Evolutionary conservation across 2,329 filamentous ascomycete genomes (phyloP).

Genomic region (Trematosphaeria pertusa): DNA sequence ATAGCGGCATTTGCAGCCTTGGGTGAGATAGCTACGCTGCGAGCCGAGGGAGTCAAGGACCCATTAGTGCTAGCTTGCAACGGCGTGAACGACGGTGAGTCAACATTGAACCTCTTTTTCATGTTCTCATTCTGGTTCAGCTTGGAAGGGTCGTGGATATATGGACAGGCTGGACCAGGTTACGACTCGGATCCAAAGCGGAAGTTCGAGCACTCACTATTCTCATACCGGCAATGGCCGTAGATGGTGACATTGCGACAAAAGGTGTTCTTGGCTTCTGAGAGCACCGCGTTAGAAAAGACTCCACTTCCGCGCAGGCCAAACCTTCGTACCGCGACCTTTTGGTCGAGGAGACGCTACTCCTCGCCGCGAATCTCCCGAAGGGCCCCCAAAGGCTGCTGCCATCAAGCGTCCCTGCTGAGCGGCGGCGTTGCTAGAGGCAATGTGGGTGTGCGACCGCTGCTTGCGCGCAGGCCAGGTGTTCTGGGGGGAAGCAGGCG

Average conservation of each 20-base stretch:
- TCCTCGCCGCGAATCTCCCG: slow-evolving; percentile 50
- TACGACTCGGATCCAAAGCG: slow-evolving; percentile 19
- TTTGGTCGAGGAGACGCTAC: slow-evolving; percentile 53
- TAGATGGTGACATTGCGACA: slow-evolving; percentile 95
- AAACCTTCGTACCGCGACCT: slow-evolving; percentile 47
- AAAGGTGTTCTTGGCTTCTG: slow-evolving; percentile 81
- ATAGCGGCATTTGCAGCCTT: slow-evolving; percentile 88
- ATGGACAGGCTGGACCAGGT: slow-evolving; percentile 66
- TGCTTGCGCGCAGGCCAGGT: slow-evolving; percentile 23
- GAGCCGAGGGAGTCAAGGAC: slow-evolving; percentile 56
- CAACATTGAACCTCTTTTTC: slow-evolving; percentile 88
- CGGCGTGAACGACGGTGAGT: slow-evolving; percentile 94
- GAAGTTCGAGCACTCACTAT: slow-evolving; percentile 59
- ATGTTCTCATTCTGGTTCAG: slow-evolving; percentile 59
- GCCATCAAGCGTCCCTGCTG: slow-evolving; percentile 44
- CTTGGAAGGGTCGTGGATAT: slow-evolving; percentile 83
- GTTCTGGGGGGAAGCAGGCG: slow-evolving; percentile 24
- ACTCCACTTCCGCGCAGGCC: slow-evolving; percentile 4
- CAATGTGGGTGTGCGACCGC: slow-evolving; percentile 21
- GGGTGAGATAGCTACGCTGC: slow-evolving; percentile 82
- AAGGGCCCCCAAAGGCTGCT: slow-evolving; percentile 43
- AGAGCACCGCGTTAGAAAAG: slow-evolving; percentile 28
- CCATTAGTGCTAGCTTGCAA: slow-evolving; percentile 59
- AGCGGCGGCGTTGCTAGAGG: slow-evolving; percentile 21
- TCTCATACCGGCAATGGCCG: slow-evolving; percentile 89